Evolutionary conservation across 495 filamentous ascomycete species (phyloP).

Genomic region (Hypomontagnella monticulosa): DNA sequence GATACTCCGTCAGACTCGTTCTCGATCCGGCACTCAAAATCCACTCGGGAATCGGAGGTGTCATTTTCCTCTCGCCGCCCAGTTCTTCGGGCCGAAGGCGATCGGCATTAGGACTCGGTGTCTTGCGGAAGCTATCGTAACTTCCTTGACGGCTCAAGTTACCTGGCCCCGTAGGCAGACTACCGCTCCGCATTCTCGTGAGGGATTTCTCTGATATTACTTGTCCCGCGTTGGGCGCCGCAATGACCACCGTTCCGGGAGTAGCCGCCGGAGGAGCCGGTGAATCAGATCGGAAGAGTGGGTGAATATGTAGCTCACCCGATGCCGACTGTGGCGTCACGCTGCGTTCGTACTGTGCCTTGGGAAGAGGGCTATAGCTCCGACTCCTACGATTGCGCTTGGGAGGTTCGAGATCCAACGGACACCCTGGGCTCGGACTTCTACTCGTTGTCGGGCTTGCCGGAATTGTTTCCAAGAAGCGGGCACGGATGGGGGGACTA

Average conservation of each 20-base stretch:
- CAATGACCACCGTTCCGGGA: conserved; percentile 74
- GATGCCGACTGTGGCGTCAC: conserved; percentile 50
- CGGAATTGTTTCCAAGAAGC: conserved; percentile 69
- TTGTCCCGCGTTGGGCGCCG: conserved; percentile 74
- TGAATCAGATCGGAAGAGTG: conserved; percentile 80
- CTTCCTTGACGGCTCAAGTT: conserved; percentile 61
- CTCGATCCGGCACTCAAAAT: conserved; percentile 60
- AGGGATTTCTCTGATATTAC: conserved; percentile 69
- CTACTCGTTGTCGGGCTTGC: conserved; percentile 62
- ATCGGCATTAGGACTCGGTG: conserved; percentile 40
- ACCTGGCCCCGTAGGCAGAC: conserved; percentile 64
- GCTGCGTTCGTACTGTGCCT: conserved; percentile 43
- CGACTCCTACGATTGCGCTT: conserved; percentile 52
- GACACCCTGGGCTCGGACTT: conserved; percentile 59
- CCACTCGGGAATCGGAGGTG: conserved; percentile 68
- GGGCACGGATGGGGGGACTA: conserved; percentile 54
- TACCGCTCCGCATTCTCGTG: conserved; percentile 73
- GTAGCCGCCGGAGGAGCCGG: conserved; percentile 73
- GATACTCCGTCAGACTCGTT: conserved; percentile 54
- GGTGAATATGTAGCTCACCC: conserved; percentile 82
- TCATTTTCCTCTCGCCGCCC: conserved; percentile 58
- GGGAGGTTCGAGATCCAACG: conserved; percentile 56
- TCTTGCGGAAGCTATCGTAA: conserved; percentile 56
- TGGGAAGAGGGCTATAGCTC: conserved; percentile 55
- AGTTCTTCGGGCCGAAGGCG: conserved; percentile 35